These are phyloP conservation scores for Phyllosticta citriasiana DNA, from an alignment of 2,329 filamentous ascomycete genomes.

Conservation along the genomic window DNA sequence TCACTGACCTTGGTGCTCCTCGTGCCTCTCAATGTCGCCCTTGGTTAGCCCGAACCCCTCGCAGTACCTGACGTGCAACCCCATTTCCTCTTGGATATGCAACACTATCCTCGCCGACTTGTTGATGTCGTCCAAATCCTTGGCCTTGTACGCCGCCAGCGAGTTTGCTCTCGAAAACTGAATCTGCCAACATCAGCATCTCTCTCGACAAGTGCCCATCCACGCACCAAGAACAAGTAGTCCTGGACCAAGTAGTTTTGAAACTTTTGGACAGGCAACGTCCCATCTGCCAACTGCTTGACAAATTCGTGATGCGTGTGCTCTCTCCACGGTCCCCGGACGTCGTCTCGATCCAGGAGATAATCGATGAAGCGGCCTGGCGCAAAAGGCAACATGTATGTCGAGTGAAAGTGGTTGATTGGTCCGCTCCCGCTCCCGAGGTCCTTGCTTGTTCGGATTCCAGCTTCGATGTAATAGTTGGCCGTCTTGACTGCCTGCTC, in stretches of 20 bases:
- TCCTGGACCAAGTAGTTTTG: constrained; percentile 87
- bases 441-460: constrained; percentile 54
- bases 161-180: constrained; percentile 85
- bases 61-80: constrained; percentile 75
- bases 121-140: constrained; percentile 43
- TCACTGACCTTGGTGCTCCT: constrained; percentile 61
- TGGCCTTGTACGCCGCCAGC: constrained; percentile 75
- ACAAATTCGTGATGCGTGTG: constrained; percentile 82
- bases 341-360: constrained; percentile 62
- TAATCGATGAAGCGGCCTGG: constrained; percentile 78
- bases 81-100: constrained; percentile 71
- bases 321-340: constrained; percentile 61
- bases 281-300: constrained; percentile 62
- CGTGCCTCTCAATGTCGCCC: constrained; percentile 59
- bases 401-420: constrained; percentile 70
- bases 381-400: constrained; percentile 56
- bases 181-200: constrained; percentile 38
- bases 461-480: constrained; percentile 61
- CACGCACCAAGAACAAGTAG: constrained; percentile 70
- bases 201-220: neutral
- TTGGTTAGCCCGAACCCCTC: constrained; percentile 66
- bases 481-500: constrained; percentile 54
- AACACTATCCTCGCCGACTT: constrained; percentile 60
- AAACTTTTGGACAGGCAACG: constrained; percentile 65
- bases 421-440: constrained; percentile 61